Conservation (phyloP, 768 basidiomycete species). For the Lyophyllum semitale region DNA sequence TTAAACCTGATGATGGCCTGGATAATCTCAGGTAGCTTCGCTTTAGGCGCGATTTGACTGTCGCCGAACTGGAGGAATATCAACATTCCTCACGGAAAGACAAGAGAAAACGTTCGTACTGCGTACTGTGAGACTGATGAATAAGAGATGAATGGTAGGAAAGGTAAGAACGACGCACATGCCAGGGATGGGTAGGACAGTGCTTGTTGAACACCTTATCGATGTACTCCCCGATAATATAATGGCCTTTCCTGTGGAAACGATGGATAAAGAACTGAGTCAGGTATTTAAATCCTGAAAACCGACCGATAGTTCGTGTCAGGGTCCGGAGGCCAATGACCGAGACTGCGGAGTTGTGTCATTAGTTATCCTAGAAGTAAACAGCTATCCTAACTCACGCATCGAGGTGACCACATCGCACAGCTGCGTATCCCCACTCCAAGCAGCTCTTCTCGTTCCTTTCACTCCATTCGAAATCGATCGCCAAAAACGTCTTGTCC, state of each 20-base stretch:
- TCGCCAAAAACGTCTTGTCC: conserved; percentile 75
- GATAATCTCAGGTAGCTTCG: conserved; percentile 70
- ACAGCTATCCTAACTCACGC: conserved; percentile 45
- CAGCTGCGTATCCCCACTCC: conserved; percentile 84
- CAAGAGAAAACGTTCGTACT: conserved; percentile 39
- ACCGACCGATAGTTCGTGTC: conserved; percentile 75
- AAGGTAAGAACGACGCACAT: conserved; percentile 46
- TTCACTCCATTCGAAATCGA: conserved; percentile 79
- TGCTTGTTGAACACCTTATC: conserved; percentile 67
- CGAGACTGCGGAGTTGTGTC: conserved; percentile 41
- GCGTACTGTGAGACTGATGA: conserved; percentile 53
- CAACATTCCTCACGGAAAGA: conserved; percentile 5
- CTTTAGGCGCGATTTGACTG: conserved; percentile 66
- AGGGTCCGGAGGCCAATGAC: conserved; percentile 78
- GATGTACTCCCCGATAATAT: conserved; percentile 68
- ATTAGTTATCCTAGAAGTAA: neutral
- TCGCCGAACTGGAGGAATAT: conserved; percentile 65
- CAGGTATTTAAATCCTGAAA: neutral
- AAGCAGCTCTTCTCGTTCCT: conserved; percentile 66
- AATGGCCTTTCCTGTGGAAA: conserved; percentile 64
- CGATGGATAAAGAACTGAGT: conserved; percentile 6
- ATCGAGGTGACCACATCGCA: conserved; percentile 71
- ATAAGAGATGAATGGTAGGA: conserved; percentile 15
- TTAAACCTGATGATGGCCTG: conserved; percentile 71
- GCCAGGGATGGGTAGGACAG: conserved; percentile 69